Evolutionary conservation across 306 rosid species (phyloP).

Genomic region (Glycine latifolia): DNA sequence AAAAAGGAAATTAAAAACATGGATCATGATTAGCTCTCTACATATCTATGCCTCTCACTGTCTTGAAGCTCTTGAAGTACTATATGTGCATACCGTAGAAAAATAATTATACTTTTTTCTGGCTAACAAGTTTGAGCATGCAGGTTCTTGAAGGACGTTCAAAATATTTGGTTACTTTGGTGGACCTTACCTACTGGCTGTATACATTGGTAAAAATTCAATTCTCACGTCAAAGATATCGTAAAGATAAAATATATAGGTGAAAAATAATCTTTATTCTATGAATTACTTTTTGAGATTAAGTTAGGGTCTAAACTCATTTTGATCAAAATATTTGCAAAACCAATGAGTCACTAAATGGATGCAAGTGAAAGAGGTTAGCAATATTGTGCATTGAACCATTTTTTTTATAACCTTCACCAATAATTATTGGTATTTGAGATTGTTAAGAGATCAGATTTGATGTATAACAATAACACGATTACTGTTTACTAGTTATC

Average conservation of each 20-base stretch:
- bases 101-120: background rate
- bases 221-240: too few relatives aligned
- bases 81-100: too few relatives aligned
- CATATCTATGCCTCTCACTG: background rate
- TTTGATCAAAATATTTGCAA: too few relatives aligned
- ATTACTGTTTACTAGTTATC: background rate
- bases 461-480: background rate
- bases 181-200: conserved; percentile 5
- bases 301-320: too few relatives aligned
- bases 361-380: background rate
- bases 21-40: background rate
- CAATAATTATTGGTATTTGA: background rate
- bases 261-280: too few relatives aligned
- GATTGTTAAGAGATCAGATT: background rate
- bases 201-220: background rate
- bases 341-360: background rate
- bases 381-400: background rate
- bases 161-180: conserved; percentile 24
- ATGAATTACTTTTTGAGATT: too few relatives aligned
- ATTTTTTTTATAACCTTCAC: background rate
- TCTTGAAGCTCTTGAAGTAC: background rate
- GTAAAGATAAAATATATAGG: too few relatives aligned
- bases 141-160: conserved; percentile 37
- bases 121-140: conserved; percentile 36
- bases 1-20: background rate